Evolutionary conservation across 768 basidiomycete species (phyloP).

Genomic region (Exsudoporus frostii): DNA sequence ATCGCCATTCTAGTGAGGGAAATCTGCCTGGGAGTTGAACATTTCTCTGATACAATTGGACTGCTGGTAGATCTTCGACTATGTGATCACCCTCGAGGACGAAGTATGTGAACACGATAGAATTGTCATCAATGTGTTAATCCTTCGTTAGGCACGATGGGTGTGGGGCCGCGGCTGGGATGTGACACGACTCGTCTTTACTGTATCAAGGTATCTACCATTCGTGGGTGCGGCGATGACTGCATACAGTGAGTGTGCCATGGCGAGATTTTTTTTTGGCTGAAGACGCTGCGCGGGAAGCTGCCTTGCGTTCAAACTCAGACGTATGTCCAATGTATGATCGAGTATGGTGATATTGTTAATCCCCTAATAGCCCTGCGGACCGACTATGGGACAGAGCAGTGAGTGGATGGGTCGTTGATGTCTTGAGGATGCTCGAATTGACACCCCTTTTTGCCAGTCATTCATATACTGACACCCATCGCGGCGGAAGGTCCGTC

Average conservation of each 20-base stretch:
- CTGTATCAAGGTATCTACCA: too few relatives aligned
- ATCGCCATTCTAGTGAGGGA: too few relatives aligned
- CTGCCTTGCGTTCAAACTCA: background rate
- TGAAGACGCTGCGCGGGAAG: background rate
- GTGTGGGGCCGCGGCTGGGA: too few relatives aligned
- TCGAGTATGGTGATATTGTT: background rate
- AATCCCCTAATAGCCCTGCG: background rate
- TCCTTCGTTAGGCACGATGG: too few relatives aligned
- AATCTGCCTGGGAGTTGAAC: too few relatives aligned
- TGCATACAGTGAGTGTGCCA: slow-evolving; percentile 1
- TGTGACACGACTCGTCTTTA: too few relatives aligned
- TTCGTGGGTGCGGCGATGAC: too few relatives aligned
- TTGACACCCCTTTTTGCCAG: background rate
- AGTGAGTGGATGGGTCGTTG: slow-evolving; percentile 1
- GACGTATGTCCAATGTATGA: background rate
- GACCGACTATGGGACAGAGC: background rate
- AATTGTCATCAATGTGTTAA: too few relatives aligned
- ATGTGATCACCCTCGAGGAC: too few relatives aligned
- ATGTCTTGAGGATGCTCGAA: background rate
- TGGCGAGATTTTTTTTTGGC: background rate
- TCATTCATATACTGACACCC: slow-evolving; percentile 1
- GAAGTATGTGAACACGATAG: too few relatives aligned
- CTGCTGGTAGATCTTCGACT: too few relatives aligned
- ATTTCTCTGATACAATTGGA: too few relatives aligned
- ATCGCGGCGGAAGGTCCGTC: slow-evolving; percentile 7